Percentiles rank a stretch among this genome's conserved stretches.
Conservation (phyloP, 441 rosid species). For the Omphalea diandra region DNA sequence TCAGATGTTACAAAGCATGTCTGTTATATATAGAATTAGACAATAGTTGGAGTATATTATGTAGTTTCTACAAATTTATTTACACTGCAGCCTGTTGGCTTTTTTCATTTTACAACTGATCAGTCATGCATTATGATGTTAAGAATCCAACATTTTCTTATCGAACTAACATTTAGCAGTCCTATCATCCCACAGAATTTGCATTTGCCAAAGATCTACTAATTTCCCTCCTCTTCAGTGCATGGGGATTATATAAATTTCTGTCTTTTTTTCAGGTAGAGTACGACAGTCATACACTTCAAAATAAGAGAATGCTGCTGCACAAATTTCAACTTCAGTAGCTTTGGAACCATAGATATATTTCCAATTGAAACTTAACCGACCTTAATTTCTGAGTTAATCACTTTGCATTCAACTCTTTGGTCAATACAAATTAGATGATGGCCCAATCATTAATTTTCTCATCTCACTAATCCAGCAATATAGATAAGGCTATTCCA, state of each 20-base stretch:
- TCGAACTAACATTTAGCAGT: background rate
- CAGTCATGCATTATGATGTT: background rate
- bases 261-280: background rate
- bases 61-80: too few species aligned
- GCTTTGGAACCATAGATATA: background rate
- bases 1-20: conserved; percentile 1
- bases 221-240: background rate
- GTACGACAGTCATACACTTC: background rate
- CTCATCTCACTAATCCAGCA: too few species aligned
- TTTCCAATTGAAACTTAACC: background rate
- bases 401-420: background rate
- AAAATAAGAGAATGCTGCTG: background rate
- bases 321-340: background rate
- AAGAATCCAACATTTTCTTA: background rate
- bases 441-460: too few species aligned
- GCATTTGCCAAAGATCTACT: background rate
- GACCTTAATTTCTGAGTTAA: background rate
- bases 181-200: background rate
- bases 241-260: background rate
- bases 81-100: too few species aligned
- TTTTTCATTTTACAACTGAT: background rate
- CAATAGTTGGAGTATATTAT: too few species aligned
- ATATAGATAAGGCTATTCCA: background rate
- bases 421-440: background rate
- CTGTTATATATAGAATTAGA: background rate